Conservation (phyloP, 208 protist species). For the Crithidia expoeki region DNA sequence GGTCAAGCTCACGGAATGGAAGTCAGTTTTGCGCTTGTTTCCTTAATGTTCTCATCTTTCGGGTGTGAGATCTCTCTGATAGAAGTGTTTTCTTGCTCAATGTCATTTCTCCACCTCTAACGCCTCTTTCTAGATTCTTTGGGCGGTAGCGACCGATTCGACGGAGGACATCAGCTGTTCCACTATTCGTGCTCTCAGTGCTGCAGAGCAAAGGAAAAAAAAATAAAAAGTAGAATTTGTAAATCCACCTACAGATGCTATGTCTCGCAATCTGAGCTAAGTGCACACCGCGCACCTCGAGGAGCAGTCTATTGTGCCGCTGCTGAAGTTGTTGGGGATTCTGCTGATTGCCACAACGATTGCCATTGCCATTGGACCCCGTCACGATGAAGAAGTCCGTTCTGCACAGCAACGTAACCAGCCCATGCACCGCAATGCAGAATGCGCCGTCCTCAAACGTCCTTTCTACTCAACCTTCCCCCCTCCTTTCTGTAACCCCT, state of each 20-base stretch:
- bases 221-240: conserved; percentile 1
- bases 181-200: neutral
- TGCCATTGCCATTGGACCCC: conserved; percentile 5
- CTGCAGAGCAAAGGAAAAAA: conserved; percentile 2
- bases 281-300: neutral
- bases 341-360: conserved; percentile 1
- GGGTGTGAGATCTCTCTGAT: too few relatives aligned
- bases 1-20: too few relatives aligned
- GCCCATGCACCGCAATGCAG: neutral
- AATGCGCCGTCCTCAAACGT: neutral
- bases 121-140: neutral
- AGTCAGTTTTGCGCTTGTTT: too few relatives aligned
- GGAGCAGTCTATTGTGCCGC: neutral
- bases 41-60: too few relatives aligned
- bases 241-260: neutral
- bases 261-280: neutral
- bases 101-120: too few relatives aligned
- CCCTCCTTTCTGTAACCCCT: neutral
- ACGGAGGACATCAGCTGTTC: too few relatives aligned
- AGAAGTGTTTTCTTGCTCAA: too few relatives aligned
- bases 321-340: conserved; percentile 11
- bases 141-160: too few relatives aligned
- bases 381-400: conserved; percentile 3
- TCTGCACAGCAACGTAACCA: neutral
- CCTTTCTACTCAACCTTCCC: too few relatives aligned